Base-by-base conservation (phyloP, 2,329 filamentous ascomycete genomes). In the Neocatenulostroma microsporum region DNA sequence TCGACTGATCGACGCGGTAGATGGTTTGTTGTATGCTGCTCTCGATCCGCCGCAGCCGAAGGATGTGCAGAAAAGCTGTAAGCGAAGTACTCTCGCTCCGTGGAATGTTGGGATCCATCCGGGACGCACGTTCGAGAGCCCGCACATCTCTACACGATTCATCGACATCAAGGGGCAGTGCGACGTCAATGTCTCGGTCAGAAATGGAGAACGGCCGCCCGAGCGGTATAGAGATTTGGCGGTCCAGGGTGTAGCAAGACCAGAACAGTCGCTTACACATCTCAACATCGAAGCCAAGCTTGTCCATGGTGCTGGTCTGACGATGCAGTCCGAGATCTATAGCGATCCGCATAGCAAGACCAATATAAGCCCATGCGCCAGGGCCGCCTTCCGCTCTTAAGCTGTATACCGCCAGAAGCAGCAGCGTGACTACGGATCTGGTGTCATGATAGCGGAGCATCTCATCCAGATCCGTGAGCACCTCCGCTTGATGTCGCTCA, bases 201-300 rank as follows among this genome's bases (percentile, higher is more conserved):
- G 53, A 51, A 19, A 62, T 59, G 6, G 55, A 54, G 41, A 62
- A 61, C 0, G 59, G 51, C 6, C 60, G 39, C 1, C 60, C 60
- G 4, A 63, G 46, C 0, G 56, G 47, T 1, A 60, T 54, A 9
- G 53, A 60, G 1, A 58, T 57, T 30, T 54, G 47, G 4, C 60
- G 47, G 27, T 63, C 59, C 4, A 62, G 46, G n/a, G 47, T 54
- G 34, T 63, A 62, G 26, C 50, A 54, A 3, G 51, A 50, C 60
- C 60, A 62, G 36, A 62, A 63, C 1, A 54, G 48, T 2, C 58
- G 44, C 6, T 50, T 50, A 4, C 21, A 14, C 20, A 21, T 21
- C 14, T 34, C 32, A 6, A 15, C 21, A 8, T 23, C 32, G 8
- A 23, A 15, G 6, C n/a, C n/a, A n/a, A n/a, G n/a, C n/a, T n/a